Conservation (phyloP, 768 basidiomycete species). For the Podaxis pistillaris region DNA sequence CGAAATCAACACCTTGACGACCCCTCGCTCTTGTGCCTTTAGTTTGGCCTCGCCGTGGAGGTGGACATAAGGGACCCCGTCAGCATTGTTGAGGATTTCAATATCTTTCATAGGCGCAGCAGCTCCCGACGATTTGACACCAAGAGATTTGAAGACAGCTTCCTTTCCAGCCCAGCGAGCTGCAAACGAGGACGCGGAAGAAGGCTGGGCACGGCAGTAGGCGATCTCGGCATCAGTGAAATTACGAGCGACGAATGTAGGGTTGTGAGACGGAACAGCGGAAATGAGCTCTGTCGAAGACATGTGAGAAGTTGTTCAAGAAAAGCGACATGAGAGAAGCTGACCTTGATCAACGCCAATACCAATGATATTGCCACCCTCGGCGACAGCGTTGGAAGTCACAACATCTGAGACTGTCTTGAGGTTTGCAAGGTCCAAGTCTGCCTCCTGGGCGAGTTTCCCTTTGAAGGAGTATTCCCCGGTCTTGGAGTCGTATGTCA, state of each 20-base stretch:
- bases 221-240: slow-evolving; percentile 86
- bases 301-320: slow-evolving; percentile 11
- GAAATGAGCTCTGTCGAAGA: slow-evolving; percentile 76
- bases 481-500: slow-evolving; percentile 76
- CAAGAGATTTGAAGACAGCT: slow-evolving; percentile 94
- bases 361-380: slow-evolving; percentile 54
- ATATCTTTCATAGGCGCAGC: slow-evolving; percentile 97
- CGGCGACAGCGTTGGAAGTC: slow-evolving; percentile 31
- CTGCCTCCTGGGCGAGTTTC: slow-evolving; percentile 51
- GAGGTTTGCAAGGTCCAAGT: slow-evolving; percentile 66
- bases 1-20: slow-evolving; percentile 76
- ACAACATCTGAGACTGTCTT: slow-evolving; percentile 59
- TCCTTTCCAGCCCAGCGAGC: slow-evolving; percentile 98
- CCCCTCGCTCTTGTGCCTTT: slow-evolving; percentile 69
- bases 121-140: slow-evolving; percentile 87
- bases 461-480: slow-evolving; percentile 81
- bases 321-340: slow-evolving; percentile 16
- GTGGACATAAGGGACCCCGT: slow-evolving; percentile 76
- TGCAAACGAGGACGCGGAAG: slow-evolving; percentile 87
- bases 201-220: slow-evolving; percentile 87
- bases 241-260: slow-evolving; percentile 86
- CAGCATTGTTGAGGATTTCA: slow-evolving; percentile 80
- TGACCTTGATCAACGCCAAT: slow-evolving; percentile 89
- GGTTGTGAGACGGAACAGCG: slow-evolving; percentile 85
- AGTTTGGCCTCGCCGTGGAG: slow-evolving; percentile 79